Evolutionary conservation across 1,139 yeast genomes (phyloP), one percentile per base, ranked within the genome.

Genomic region (Taiozyma onychis): DNA sequence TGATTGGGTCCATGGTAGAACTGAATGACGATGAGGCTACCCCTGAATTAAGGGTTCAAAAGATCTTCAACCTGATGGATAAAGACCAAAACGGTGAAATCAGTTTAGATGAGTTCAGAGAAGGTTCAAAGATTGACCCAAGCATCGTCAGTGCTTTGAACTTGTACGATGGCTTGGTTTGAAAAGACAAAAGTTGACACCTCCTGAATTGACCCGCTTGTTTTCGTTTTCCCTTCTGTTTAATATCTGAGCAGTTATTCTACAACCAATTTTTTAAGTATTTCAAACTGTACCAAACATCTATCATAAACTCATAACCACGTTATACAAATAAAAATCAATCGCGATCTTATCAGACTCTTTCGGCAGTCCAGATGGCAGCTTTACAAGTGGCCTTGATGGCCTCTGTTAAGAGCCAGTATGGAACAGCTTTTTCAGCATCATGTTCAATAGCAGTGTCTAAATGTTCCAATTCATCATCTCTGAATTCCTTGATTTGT

Each of bases 1-100:
- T 95, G 98, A 86, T 93, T 51, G 99, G 99, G 0, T 78, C 91
- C 2, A 91, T 91, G 96, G 96, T 91, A 54, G 83, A 85, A 55
- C 74, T 91, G 49, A 90, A 91, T 8, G 93, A 83, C n/a, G 97
- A 90, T 64, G 98, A 91, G 62, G 80, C 82, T 47, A 90, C 98
- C 0, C 99, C 99, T 0, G 97, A 91, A 60, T 73, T 82, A 59
- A 77, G 98, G 54, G 90, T 90, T 3, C 79, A 82, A 51, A 90
- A 90, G 73, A 83, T 93, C 51, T 93, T 95, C 70, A 73, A 68
- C 42, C 69, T 81, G 52, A 77, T 89, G 77, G 88, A 83, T 55
- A 87, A 88, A 64, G 81, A 86, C 62, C 73, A 77, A 51, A 81
- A 85, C 55, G 83, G 82, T 2, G 84, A 78, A 55, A 81, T 93